Evolutionary conservation across 2,329 filamentous ascomycete genomes (phyloP).

Genomic region (Claviceps sp.): DNA sequence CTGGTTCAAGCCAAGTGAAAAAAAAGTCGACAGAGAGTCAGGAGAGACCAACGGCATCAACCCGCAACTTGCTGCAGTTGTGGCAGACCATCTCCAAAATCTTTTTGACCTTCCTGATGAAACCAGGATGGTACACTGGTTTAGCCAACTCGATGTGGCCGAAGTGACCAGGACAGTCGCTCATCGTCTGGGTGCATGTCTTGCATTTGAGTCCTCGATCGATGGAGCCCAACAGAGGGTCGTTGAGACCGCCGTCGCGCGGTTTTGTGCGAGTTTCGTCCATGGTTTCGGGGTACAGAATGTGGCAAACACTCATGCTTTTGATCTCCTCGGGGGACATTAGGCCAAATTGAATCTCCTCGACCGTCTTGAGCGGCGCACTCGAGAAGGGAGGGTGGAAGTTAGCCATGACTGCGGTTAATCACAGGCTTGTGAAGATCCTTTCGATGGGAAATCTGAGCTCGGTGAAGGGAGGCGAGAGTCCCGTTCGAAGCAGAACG

Average conservation of each 20-base stretch:
- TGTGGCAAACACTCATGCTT: constrained; percentile 92
- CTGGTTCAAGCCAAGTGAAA: constrained; percentile 27
- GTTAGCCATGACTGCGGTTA: constrained; percentile 65
- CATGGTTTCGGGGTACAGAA: constrained; percentile 99
- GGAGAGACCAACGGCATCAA: constrained; percentile 84
- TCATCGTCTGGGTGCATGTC: constrained; percentile 91
- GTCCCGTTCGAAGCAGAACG: constrained; percentile 6
- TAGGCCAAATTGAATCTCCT: constrained; percentile 98
- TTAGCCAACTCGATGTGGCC: constrained; percentile 96
- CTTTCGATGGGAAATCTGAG: constrained; percentile 5
- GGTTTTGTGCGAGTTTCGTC: constrained; percentile 88
- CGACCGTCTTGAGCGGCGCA: constrained; percentile 91
- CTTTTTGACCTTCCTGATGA: constrained; percentile 99
- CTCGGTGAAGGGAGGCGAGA: constrained; percentile 4
- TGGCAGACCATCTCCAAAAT: constrained; percentile 97
- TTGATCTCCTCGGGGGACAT: constrained; percentile 98
- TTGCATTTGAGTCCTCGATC: constrained; percentile 92
- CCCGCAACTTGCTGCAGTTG: constrained; percentile 94
- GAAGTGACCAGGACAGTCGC: constrained; percentile 94
- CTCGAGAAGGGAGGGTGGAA: constrained; percentile 81
- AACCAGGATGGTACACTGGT: constrained; percentile 89
- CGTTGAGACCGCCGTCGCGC: constrained; percentile 83
- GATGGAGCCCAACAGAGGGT: constrained; percentile 90
- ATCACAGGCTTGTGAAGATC: not conserved
- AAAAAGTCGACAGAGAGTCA: constrained; percentile 39